Base-by-base conservation (phyloP, 2,329 filamentous ascomycete species). In the Biscogniauxia mediterranea region DNA sequence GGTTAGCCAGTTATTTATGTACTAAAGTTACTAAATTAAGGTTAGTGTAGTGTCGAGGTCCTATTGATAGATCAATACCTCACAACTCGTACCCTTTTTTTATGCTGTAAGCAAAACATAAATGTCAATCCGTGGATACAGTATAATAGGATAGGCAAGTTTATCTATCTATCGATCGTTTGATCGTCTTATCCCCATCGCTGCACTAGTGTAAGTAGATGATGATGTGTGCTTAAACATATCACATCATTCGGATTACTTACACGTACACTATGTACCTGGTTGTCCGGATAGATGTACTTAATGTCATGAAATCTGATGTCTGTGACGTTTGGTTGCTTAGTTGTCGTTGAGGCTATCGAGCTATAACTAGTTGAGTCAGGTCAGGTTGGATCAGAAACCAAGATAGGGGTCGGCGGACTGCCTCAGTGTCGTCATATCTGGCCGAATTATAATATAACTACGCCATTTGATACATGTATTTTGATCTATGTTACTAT, bases 401-500 rank as follows among this genome's bases (percentile, higher is more conserved):
- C 15, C 51, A 56, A 64, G 59, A 59, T 61, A 61, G 63, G 54
- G 62, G 60, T 61, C 60, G 61, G 15, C 50, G 50, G 15, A 25
- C 21, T 5, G 11, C 17, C 17, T 52, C 11, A 13, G 11, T 52
- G 50, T 52, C 50, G 50, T 52, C 50, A 52, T 52, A 21, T 52
- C 19, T 23, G 19, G 23, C 50, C 50, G 19, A 23, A 7, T 21
- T 13, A 23, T 52, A 23, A 23, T 51, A 11, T 3, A 11, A 7
- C 3, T 32, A 32, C 28, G 28, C 28, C 7, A 32, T 32, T 9
- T 32, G 28, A 32, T 13, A 21, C n/a, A n/a, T n/a, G n/a, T n/a
- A n/a, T n/a, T 21, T 21, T 21, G 3, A 52, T 25, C 50, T n/a
- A n/a, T n/a, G n/a, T 13, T 52, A 52, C 38, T 5, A n/a, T 21